phyloP scores from a whole-genome alignment of 768 basidiomycete species.

The Suillus brevipes region DNA sequence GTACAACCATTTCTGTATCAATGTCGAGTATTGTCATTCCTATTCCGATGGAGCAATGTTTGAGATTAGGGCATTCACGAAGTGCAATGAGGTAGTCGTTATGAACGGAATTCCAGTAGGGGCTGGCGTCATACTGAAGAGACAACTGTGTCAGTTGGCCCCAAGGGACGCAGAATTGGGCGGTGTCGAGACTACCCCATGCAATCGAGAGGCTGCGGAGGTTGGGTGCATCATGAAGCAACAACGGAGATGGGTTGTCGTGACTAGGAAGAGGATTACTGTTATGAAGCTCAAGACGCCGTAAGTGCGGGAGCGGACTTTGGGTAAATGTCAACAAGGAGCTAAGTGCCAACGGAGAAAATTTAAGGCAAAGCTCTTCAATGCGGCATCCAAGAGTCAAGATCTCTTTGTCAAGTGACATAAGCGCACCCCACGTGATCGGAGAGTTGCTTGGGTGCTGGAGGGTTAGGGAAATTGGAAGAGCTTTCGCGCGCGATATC shows the following conservation, averaged over 20 bases:
- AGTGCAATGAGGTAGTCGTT: slow-evolving; percentile 29
- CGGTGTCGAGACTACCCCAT: slow-evolving; percentile 30
- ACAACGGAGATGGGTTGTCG: slow-evolving; percentile 26
- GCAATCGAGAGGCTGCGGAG: slow-evolving; percentile 30
- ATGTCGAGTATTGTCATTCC: slow-evolving; percentile 19
- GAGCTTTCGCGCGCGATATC: slow-evolving; percentile 30
- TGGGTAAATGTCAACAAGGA: slow-evolving; percentile 31
- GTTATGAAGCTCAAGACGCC: slow-evolving; percentile 28
- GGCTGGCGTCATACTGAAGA: slow-evolving; percentile 29
- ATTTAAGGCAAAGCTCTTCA: slow-evolving; percentile 19
- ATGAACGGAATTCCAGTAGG: slow-evolving; percentile 31
- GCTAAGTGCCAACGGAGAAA: slow-evolving; percentile 27
- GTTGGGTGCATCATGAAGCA: slow-evolving; percentile 26
- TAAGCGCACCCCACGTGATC: slow-evolving; percentile 28
- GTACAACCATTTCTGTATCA: slow-evolving; percentile 13
- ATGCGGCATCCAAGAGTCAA: slow-evolving; percentile 25
- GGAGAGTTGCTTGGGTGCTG: slow-evolving; percentile 23
- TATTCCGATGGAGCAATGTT: slow-evolving; percentile 28
- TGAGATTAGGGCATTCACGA: slow-evolving; percentile 27
- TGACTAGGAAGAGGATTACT: slow-evolving; percentile 24
- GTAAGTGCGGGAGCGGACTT: slow-evolving; percentile 22
- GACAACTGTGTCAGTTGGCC: slow-evolving; percentile 27
- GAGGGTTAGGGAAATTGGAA: slow-evolving; percentile 28
- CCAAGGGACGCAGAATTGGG: slow-evolving; percentile 29
- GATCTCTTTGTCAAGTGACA: slow-evolving; percentile 32